Conservation (phyloP, 352 stramenopile species). For the Thraustochytrium striatum region DNA sequence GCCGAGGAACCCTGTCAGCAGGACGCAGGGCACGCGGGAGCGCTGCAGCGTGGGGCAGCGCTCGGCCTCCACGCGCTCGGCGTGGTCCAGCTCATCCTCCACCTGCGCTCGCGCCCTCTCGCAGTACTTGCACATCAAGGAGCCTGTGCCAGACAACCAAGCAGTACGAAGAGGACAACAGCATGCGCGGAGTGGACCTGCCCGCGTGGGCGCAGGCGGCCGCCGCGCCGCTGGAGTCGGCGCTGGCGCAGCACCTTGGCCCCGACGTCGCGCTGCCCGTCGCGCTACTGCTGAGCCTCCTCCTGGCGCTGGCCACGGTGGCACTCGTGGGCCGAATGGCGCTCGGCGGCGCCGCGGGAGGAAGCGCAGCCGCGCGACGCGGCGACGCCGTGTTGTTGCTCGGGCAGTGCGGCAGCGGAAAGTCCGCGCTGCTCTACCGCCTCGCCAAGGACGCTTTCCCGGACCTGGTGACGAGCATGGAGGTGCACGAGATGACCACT, state of each 20-base stretch:
- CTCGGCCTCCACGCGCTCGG: slow-evolving; percentile 9
- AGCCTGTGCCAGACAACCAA: no score
- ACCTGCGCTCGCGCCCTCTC: slow-evolving; percentile 11
- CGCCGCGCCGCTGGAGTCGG: background rate
- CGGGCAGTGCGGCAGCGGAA: slow-evolving; percentile 2
- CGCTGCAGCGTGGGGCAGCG: background rate
- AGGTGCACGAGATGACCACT: slow-evolving; percentile 2
- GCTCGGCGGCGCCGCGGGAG: background rate
- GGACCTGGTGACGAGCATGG: slow-evolving; percentile 8
- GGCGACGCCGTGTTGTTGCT: slow-evolving; percentile 31
- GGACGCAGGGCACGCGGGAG: background rate
- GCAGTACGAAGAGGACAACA: no score
- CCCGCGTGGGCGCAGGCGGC: background rate
- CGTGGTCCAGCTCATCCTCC: background rate
- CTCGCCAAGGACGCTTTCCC: background rate
- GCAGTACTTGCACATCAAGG: slow-evolving; percentile 38
- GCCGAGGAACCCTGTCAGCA: slow-evolving; percentile 4
- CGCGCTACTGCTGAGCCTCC: background rate
- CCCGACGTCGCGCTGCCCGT: background rate
- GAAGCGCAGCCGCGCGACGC: background rate
- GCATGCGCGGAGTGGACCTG: no score
- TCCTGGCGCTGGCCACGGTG: background rate
- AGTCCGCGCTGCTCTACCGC: slow-evolving; percentile 26
- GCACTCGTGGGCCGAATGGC: no score
- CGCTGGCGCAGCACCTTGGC: background rate